A percentile compares a stretch with the other conserved stretches of the same genome.
Evolutionary conservation across 805 yeast species (phyloP).

Genomic region (Lipomyces orientalis): DNA sequence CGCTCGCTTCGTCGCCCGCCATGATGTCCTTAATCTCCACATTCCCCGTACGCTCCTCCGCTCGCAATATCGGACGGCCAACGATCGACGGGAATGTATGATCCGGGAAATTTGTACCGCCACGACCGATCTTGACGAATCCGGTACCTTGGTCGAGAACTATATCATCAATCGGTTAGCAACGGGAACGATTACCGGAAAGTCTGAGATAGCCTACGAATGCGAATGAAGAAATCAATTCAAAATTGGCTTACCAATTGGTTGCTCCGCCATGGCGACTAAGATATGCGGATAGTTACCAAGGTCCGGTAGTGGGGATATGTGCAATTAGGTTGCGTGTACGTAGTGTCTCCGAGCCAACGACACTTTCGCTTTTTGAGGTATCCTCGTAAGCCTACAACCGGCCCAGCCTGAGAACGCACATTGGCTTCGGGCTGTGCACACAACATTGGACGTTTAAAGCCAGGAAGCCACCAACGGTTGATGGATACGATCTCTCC

Average conservation of each 20-base stretch:
- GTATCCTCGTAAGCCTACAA: no score
- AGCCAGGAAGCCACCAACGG: neutral
- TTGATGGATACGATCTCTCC: neutral
- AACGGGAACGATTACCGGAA: neutral
- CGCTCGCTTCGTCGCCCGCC: conserved; percentile 97
- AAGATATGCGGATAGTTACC: neutral
- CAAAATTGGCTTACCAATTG: conserved; percentile 42
- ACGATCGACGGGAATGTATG: conserved; percentile 96
- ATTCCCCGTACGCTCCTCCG: conserved; percentile 84
- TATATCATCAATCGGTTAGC: conserved; percentile 39
- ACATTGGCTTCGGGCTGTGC: neutral
- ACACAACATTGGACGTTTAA: neutral
- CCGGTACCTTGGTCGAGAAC: conserved; percentile 99
- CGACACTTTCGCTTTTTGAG: no score
- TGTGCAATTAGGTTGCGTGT: neutral
- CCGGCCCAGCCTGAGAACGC: neutral
- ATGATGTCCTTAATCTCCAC: conserved; percentile 90
- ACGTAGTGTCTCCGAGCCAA: neutral
- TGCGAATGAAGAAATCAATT: neutral
- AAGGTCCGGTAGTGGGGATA: neutral
- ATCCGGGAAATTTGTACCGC: conserved; percentile 96
- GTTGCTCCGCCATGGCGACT: conserved; percentile 43
- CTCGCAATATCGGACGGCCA: conserved; percentile 95
- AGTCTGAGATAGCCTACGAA: neutral
- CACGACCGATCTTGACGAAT: conserved; percentile 73